Base-by-base conservation (phyloP, 352 stramenopile species). In the Aphanomyces stellatus region DNA sequence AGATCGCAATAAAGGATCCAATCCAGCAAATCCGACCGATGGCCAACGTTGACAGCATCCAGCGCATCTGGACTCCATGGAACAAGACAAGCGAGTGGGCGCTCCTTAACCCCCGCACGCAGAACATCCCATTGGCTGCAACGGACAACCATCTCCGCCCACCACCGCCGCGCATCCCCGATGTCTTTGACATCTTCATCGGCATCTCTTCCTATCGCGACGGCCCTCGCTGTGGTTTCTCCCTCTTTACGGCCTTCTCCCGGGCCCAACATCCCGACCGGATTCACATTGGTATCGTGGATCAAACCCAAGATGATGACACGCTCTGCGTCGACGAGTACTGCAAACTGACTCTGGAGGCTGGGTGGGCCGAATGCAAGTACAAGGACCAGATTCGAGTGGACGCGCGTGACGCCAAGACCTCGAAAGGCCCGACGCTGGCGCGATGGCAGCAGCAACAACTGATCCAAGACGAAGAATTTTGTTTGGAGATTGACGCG, bases 251-350 rank as follows among this genome's bases (percentile, higher is more conserved):
- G 1, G 59, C 59, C 15, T 65, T 65, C 42, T 3, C 40, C 15
- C 17, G 27, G 42, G 48, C 40, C 13, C 15, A 22, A 15, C n/a
- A 53, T 17, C 59, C 59, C 31, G 59, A 65, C 15, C 28, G 37
- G n/a, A 34, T 65, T n/a, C 61, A 35, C 34, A 4, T 59, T 59
- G 59, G 59, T 22, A 53, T 65, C 30, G 59, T 65, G 2, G 59
- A 65, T 62, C 59, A 65, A 28, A 53, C 48, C 19, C 15, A 11
- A 25, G 17, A 34, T 8, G 59, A 34, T n/a, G 59, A 65, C 22
- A 13, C 24, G 2, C 61, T 31, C n/a, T 65, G 59, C 46, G 15
- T 65, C 22, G 59, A 65, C 19, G 48, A 65, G 31, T 65, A 65
- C 34, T 65, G 57, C 43, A 28, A 53, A 60, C 43, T 56, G 5